Conservation (phyloP, 352 stramenopile genomes). For the Pythium apleroticum region DNA sequence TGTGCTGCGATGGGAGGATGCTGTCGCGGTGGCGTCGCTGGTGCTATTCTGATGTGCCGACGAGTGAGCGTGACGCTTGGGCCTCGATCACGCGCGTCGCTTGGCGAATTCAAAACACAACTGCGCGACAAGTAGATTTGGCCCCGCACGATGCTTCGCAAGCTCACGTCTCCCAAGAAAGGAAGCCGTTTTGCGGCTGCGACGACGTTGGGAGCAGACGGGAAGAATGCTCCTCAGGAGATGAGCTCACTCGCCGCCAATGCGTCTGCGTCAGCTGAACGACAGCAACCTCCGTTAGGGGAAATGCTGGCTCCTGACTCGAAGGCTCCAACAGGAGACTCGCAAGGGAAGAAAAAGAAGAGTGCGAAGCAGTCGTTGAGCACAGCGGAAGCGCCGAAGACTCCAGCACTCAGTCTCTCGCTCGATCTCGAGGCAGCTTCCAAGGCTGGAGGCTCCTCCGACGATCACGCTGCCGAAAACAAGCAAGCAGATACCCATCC, state of each 20-base stretch:
- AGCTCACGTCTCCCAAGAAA: conserved; percentile 18
- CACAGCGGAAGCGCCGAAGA: not conserved
- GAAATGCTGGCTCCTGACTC: not conserved
- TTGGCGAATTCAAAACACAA: not conserved
- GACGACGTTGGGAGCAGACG: not conserved
- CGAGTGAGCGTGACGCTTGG: not conserved
- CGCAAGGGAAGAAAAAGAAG: not conserved
- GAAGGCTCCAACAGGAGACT: not conserved
- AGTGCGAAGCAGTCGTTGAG: not conserved
- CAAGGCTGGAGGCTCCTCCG: not conserved
- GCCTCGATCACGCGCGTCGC: not conserved
- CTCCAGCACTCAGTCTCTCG: not conserved
- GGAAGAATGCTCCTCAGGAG: not conserved
- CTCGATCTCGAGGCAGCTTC: not conserved
- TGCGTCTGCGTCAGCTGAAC: not conserved
- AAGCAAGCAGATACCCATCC: not conserved
- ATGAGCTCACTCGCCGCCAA: not conserved
- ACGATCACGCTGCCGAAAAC: not conserved
- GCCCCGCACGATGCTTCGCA: conserved; percentile 14
- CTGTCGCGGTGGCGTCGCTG: no score
- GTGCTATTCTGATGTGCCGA: not conserved
- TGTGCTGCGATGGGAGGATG: no score
- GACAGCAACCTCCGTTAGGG: not conserved
- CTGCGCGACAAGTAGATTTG: no score
- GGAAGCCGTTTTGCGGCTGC: conserved; percentile 17